phyloP scores from a whole-genome alignment of 2,329 filamentous ascomycete genomes.

The Diaporthe humulicola region DNA sequence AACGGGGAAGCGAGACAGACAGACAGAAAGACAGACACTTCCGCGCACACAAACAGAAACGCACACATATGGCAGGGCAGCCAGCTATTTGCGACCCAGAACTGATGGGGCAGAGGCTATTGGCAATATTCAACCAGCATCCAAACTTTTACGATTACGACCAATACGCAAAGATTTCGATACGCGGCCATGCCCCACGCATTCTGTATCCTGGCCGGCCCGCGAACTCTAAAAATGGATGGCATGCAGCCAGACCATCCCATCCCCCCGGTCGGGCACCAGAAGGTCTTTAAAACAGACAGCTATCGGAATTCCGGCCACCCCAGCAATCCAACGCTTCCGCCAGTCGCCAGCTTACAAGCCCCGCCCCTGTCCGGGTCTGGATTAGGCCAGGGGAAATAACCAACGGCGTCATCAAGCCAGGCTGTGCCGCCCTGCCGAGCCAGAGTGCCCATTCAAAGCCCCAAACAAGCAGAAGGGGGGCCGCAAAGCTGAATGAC shows the following conservation, averaged over 20 bases:
- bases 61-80: not conserved
- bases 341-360: not conserved
- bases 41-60: not conserved
- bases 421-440: slow-evolving; percentile 29
- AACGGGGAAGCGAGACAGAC: not conserved
- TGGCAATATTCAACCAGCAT: slow-evolving; percentile 13
- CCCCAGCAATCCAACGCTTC: not conserved
- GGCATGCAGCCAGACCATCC: slow-evolving; percentile 22
- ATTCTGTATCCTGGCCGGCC: slow-evolving; percentile 25
- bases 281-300: not conserved
- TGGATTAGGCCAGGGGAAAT: slow-evolving; percentile 25
- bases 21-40: not conserved
- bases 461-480: not conserved
- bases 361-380: not conserved
- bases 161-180: slow-evolving; percentile 23
- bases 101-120: slow-evolving; percentile 13
- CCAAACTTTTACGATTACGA: slow-evolving; percentile 3
- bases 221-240: slow-evolving; percentile 34
- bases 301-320: not conserved
- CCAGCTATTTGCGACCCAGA: not conserved
- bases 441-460: slow-evolving; percentile 20
- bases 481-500: slow-evolving; percentile 20
- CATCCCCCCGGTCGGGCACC: slow-evolving; percentile 3
- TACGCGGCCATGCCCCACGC: slow-evolving; percentile 11
- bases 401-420: slow-evolving; percentile 27